These are phyloP conservation scores for Diospyros kaki DNA, from an alignment of 148 eudicot genomes.

Conservation along the genomic window DNA sequence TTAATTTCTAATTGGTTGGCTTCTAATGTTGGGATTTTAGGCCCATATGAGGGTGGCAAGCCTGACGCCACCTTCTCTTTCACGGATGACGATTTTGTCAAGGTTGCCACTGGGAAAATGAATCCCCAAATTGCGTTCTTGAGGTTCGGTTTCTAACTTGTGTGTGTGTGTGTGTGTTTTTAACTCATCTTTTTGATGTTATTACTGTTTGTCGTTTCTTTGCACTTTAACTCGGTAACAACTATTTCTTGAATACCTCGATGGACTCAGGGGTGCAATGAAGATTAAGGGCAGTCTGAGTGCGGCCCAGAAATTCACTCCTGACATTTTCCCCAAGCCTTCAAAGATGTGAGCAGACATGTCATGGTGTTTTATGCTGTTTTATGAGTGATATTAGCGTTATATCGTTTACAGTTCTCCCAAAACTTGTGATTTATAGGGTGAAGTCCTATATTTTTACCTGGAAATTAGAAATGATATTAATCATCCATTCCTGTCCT, in stretches of 20 bases:
- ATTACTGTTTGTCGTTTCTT: background rate
- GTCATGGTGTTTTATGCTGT: background rate
- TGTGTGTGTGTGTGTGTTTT: background rate
- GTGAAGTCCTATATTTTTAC: background rate
- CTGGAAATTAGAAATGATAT: too few relatives aligned
- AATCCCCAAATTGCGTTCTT: constrained; percentile 87
- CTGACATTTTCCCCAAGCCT: constrained; percentile 96
- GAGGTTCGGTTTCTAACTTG: constrained; percentile 32
- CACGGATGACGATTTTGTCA: too few relatives aligned
- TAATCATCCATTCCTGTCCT: too few relatives aligned
- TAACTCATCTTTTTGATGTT: background rate
- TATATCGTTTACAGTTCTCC: background rate
- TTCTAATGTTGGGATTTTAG: constrained; percentile 32
- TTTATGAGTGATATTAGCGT: background rate
- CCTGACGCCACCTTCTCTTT: constrained; percentile 22
- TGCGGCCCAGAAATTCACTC: constrained; percentile 95
- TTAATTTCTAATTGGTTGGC: background rate
- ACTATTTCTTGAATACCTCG: background rate
- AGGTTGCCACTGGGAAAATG: too few relatives aligned
- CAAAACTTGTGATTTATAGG: background rate
- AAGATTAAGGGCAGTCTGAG: constrained; percentile 87
- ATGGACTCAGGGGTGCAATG: constrained; percentile 68
- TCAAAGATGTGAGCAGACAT: constrained; percentile 71
- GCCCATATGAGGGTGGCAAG: constrained; percentile 79
- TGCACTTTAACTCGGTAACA: background rate